Conservation (phyloP, 1,139 yeast species). For the Geotrichum candidum region DNA sequence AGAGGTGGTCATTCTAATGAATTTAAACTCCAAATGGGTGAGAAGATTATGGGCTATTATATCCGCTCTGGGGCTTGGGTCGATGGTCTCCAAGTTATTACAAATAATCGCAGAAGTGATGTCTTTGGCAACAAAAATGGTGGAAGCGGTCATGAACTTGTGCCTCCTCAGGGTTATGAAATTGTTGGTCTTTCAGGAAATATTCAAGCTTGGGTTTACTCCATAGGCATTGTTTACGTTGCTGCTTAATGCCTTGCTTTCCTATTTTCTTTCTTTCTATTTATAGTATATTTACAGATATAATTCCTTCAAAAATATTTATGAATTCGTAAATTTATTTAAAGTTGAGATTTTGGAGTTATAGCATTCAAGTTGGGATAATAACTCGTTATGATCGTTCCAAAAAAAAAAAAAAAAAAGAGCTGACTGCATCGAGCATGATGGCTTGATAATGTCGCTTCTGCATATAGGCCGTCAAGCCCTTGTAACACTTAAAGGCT, state of each 20-base stretch:
- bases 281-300: not conserved
- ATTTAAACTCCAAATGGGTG: conserved; percentile 50
- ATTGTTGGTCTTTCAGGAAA: conserved; percentile 68
- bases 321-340: too few relatives aligned
- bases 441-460: too few relatives aligned
- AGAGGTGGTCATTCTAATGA: conserved; percentile 54
- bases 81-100: conserved; percentile 68
- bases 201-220: conserved; percentile 63
- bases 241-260: conserved; percentile 9
- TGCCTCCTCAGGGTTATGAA: conserved; percentile 52
- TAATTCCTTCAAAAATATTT: too few relatives aligned
- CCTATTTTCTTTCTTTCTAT: not conserved
- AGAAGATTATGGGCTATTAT: conserved; percentile 52
- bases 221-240: conserved; percentile 57
- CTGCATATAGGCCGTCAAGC: too few relatives aligned
- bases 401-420: too few relatives aligned
- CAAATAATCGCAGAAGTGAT: conserved; percentile 41
- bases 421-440: too few relatives aligned
- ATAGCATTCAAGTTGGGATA: too few relatives aligned
- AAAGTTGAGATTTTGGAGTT: too few relatives aligned
- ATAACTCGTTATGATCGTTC: too few relatives aligned
- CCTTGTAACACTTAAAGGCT: too few relatives aligned
- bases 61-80: conserved; percentile 82
- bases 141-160: conserved; percentile 56
- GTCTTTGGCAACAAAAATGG: conserved; percentile 61